Evolutionary conservation across 352 stramenopile genomes (phyloP).

Genomic region (Achlya hypogyna): DNA sequence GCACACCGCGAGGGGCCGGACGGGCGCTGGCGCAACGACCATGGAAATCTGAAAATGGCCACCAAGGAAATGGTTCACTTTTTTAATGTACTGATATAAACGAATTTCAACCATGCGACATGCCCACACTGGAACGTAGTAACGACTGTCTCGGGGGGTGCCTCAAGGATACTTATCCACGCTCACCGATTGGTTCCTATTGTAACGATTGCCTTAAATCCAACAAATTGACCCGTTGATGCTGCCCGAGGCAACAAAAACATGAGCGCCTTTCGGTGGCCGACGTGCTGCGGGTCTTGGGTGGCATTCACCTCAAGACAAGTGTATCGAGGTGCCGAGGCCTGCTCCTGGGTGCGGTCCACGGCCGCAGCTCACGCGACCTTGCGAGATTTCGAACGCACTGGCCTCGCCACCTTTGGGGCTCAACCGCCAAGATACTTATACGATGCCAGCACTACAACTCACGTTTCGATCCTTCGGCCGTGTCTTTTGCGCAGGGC

Average conservation of each 20-base stretch:
- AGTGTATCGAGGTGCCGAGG: not conserved
- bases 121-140: not conserved
- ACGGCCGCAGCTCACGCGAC: not conserved
- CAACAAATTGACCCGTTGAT: not conserved
- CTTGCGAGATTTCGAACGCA: no score
- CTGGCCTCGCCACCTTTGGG: no score
- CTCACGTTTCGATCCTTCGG: no score
- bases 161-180: not conserved
- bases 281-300: not conserved
- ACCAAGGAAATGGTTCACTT: not conserved
- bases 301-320: not conserved
- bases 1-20: conserved; percentile 26
- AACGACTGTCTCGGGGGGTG: not conserved
- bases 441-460: no score
- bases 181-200: not conserved
- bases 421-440: no score
- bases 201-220: not conserved
- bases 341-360: no score
- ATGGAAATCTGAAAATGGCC: not conserved
- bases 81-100: not conserved
- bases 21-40: not conserved
- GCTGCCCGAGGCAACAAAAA: not conserved
- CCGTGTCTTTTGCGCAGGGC: no score
- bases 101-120: not conserved
- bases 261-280: not conserved